Evolutionary conservation across 1,139 yeast species (phyloP), one percentile per base, ranked within the genome.

Genomic region (Nematodospora anomalae): DNA sequence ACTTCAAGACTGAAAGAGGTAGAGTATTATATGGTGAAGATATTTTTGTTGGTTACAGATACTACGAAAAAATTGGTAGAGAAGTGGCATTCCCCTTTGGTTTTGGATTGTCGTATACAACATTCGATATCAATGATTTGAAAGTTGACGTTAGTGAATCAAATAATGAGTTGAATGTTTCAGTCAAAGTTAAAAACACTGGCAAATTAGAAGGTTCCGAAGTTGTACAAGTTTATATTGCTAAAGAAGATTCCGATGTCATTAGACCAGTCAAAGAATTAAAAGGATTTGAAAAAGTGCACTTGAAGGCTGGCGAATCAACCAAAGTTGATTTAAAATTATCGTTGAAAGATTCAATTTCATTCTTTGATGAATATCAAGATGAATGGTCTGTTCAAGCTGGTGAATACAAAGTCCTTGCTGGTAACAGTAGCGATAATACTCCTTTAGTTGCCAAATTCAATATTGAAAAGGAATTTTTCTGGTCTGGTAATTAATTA

Each of bases 41-140:
- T 39, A 73, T 79, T 28, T 79, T 69, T 53, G 73, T 79, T 41
- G 85, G 85, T 15, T 78, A 80, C 60, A 65, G 78, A 47, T 76
- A 61, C 58, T 80, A 77, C 51, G 84, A 79, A 51, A 72, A 70
- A 52, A 42, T 65, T 23, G 65, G 68, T 43, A 64, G 54, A 36
- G 57, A 62, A 18, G 78, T 74, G 13, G 64, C 73, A 28, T 79
- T 71, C 62, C 79, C 83, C 33, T 80, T 80, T 56, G 85, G 85
- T 11, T 65, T 58, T 50, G 85, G 85, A 11, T 64, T 80, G 37
- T 76, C 83, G 2, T 80, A 79, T 55, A 70, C 83, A 6, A 45
- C 60, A 1, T 80, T 76, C 47, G 59, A 52, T 12, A 43, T 51
- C 28, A 35, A 46, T 9, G 36, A 47, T 21, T 41, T 53, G 20